Evolutionary conservation across 371 early-diverging fungal species (phyloP).

Genomic region (Phascolomyces articulosus): DNA sequence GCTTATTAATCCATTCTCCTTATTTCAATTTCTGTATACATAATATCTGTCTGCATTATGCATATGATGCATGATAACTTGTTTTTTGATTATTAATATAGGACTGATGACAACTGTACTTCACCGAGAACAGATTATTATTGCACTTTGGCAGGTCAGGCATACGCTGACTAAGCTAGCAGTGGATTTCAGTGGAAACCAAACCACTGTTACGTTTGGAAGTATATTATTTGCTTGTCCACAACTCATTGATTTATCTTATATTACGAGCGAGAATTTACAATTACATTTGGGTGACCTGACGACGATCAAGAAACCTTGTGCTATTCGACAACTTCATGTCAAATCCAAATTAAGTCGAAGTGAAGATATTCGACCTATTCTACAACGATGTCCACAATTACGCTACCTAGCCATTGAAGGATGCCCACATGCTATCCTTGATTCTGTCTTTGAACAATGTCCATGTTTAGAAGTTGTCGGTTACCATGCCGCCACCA

Average conservation of each 20-base stretch:
- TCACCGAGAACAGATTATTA: background rate
- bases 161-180: slow-evolving; percentile 1
- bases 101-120: background rate
- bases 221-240: background rate
- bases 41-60: too few relatives aligned
- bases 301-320: background rate
- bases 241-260: background rate
- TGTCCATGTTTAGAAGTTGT: background rate
- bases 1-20: background rate
- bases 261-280: background rate
- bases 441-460: background rate
- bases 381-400: background rate
- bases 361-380: background rate
- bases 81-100: too few relatives aligned
- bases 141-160: background rate
- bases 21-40: too few relatives aligned
- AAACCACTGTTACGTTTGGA: background rate
- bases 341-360: background rate
- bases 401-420: background rate
- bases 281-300: background rate
- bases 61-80: too few relatives aligned
- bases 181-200: slow-evolving; percentile 6
- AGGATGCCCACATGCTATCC: background rate
- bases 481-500: background rate
- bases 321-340: background rate